Conservation (phyloP, 345 rosid species). For the Eucalyptus coolabah region DNA sequence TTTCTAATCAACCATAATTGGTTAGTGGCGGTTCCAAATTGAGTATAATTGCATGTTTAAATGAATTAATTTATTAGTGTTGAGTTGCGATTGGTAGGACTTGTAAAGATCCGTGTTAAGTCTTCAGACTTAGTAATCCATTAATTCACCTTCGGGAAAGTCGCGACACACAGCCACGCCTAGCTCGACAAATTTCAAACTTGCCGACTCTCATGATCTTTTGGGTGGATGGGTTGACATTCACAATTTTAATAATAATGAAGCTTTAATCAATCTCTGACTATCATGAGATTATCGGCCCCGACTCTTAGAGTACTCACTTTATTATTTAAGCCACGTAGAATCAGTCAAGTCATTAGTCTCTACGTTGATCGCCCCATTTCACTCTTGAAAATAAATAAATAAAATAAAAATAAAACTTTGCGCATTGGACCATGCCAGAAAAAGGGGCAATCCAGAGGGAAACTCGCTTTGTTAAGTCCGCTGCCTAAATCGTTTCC, state of each 20-base stretch:
- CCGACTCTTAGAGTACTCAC: neutral
- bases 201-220: neutral
- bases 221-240: neutral
- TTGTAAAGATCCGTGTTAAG: no score
- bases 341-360: neutral
- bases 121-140: no score
- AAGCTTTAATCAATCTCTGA: no score
- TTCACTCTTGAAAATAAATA: neutral
- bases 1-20: no score
- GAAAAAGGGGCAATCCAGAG: neutral
- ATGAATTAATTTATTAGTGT: no score
- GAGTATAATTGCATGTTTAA: no score
- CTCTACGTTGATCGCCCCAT: neutral
- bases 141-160: no score
- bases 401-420: no score
- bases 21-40: no score
- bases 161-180: neutral
- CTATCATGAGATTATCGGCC: neutral
- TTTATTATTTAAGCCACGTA: neutral
- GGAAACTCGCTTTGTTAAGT: neutral
- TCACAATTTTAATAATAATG: no score
- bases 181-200: neutral
- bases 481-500: neutral
- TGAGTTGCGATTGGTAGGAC: no score
- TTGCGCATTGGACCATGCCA: neutral